Evolutionary conservation across 2,329 filamentous ascomycete species (phyloP).

Genomic region (Podosphaera xanthii): DNA sequence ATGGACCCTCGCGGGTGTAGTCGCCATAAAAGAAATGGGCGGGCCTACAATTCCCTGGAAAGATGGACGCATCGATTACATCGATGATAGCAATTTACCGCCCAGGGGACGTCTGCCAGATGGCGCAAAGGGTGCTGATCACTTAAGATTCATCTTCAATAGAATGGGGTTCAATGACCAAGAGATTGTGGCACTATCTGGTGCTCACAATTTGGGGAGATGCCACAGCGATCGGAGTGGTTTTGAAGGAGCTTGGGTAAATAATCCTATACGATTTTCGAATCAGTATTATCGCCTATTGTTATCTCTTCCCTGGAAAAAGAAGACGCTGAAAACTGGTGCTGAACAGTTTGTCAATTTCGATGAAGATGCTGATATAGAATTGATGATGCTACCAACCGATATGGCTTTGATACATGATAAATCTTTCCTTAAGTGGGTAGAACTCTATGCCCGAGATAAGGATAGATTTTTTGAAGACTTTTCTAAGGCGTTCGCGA

Average conservation of each 20-base stretch:
- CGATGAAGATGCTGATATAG: slow-evolving; percentile 29
- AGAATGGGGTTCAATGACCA: slow-evolving; percentile 37
- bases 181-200: slow-evolving; percentile 32
- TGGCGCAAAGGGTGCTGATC: slow-evolving; percentile 28
- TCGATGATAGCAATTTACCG: slow-evolving; percentile 35
- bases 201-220: slow-evolving; percentile 32
- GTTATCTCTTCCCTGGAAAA: slow-evolving; percentile 28
- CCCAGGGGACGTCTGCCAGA: slow-evolving; percentile 34
- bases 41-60: slow-evolving; percentile 33
- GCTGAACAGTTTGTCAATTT: slow-evolving; percentile 34
- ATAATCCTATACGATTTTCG: slow-evolving; percentile 33
- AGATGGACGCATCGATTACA: slow-evolving; percentile 35
- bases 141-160: slow-evolving; percentile 31
- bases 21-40: slow-evolving; percentile 35
- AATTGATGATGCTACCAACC: slow-evolving; percentile 44
- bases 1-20: slow-evolving; percentile 37
- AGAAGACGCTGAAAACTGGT: slow-evolving; percentile 27
- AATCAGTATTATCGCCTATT: slow-evolving; percentile 34
- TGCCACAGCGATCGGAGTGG: slow-evolving; percentile 31
- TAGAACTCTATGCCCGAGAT: slow-evolving; percentile 34
- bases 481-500: slow-evolving; percentile 33
- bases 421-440: slow-evolving; percentile 28
- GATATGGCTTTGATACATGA: slow-evolving; percentile 36
- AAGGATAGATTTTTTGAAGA: slow-evolving; percentile 38
- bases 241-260: slow-evolving; percentile 35